phyloP scores from a whole-genome alignment of 768 basidiomycete genomes.

The Collybia sordida region DNA sequence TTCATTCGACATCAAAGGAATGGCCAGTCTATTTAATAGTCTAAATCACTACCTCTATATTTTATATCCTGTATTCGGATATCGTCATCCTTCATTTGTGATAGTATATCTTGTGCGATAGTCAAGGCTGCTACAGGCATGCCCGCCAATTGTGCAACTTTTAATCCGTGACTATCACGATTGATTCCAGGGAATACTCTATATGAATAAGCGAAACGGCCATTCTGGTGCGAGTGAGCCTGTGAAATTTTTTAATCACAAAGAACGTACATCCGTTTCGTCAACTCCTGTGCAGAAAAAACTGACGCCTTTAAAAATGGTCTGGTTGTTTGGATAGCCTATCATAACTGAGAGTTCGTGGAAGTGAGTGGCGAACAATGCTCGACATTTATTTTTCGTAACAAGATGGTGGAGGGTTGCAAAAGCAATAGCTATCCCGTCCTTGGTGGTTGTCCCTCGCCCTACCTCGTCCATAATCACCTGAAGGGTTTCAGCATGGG shows the following conservation, averaged over 20 bases:
- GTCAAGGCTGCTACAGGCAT: conserved; percentile 65
- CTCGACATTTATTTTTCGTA: conserved; percentile 67
- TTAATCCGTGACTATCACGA: conserved; percentile 86
- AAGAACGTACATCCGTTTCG: conserved; percentile 62
- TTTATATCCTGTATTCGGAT: too few species aligned
- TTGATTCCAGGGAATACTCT: conserved; percentile 81
- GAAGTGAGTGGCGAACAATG: conserved; percentile 99
- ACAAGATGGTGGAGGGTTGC: conserved; percentile 84
- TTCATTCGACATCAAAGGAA: conserved; percentile 67
- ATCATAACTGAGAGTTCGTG: conserved; percentile 91
- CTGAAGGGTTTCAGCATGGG: conserved; percentile 33
- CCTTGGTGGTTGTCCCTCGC: conserved; percentile 88
- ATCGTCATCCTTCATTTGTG: conserved; percentile 11
- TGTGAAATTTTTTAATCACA: neutral
- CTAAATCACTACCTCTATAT: too few species aligned
- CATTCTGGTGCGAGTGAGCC: conserved; percentile 46
- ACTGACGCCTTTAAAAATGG: conserved; percentile 58
- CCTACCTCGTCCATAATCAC: conserved; percentile 99
- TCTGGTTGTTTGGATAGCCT: conserved; percentile 49
- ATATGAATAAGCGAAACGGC: conserved; percentile 83
- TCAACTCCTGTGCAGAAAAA: conserved; percentile 92
- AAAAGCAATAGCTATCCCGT: conserved; percentile 93
- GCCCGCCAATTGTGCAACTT: conserved; percentile 86
- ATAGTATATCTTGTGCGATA: conserved; percentile 58
- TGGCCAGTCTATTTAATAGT: neutral